These are phyloP conservation scores for Phaffia australis DNA, from an alignment of 768 basidiomycete species.

Conservation along the genomic window DNA sequence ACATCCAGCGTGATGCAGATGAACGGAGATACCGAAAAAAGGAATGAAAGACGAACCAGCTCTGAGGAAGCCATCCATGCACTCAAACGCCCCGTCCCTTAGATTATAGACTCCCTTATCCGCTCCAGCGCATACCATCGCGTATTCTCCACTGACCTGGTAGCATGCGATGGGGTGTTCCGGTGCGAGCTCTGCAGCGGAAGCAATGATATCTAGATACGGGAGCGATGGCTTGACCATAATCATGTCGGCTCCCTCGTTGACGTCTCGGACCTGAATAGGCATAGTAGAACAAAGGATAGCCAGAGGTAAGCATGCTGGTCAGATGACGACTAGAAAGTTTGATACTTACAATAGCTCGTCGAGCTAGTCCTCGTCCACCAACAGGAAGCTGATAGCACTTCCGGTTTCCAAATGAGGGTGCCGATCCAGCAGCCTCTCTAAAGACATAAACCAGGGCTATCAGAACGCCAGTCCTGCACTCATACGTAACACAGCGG, in stretches of 20 bases:
- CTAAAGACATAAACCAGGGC: slow-evolving; percentile 40
- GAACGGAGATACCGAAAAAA: not conserved
- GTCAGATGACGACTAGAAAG: too few relatives aligned
- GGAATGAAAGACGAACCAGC: slow-evolving; percentile 52
- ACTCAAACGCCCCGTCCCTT: slow-evolving; percentile 88
- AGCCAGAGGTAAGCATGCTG: not conserved
- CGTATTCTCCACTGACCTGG: slow-evolving; percentile 86
- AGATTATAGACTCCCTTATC: slow-evolving; percentile 86
- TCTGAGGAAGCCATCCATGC: slow-evolving; percentile 76
- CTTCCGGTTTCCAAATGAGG: slow-evolving; percentile 87
- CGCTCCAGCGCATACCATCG: slow-evolving; percentile 93
- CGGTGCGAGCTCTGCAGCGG: slow-evolving; percentile 66
- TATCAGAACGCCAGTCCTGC: not conserved
- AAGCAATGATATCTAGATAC: slow-evolving; percentile 90
- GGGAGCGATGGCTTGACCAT: slow-evolving; percentile 98
- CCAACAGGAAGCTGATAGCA: slow-evolving; percentile 93
- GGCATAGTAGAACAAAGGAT: too few relatives aligned
- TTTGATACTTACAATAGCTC: slow-evolving; percentile 65
- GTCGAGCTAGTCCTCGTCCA: slow-evolving; percentile 76
- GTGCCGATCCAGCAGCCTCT: slow-evolving; percentile 94
- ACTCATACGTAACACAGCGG: not conserved
- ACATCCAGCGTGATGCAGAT: not conserved
- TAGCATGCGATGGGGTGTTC: slow-evolving; percentile 94
- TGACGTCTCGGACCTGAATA: slow-evolving; percentile 68
- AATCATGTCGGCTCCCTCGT: slow-evolving; percentile 92